phyloP scores from a whole-genome alignment of 225 moss, liverwort and hornwort genomes.

The Neckera pumila region DNA sequence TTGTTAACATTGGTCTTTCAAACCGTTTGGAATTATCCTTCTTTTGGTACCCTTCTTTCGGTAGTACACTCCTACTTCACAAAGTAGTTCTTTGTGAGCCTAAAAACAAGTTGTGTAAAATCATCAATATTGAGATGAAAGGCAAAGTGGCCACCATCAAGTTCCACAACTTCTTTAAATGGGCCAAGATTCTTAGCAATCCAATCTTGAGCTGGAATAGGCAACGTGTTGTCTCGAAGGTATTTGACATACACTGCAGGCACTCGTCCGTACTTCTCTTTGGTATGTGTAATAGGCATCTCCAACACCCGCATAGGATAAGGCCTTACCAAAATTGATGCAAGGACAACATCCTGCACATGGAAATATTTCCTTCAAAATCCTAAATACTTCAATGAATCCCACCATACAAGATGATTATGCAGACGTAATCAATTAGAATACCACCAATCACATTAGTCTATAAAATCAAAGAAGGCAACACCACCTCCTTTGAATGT shows the following conservation, averaged over 20 bases:
- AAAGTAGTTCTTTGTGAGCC: not conserved
- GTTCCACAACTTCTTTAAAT: not conserved
- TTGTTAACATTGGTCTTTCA: accelerated
- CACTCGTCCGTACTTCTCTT: not conserved
- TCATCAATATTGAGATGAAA: not conserved
- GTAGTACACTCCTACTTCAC: not conserved
- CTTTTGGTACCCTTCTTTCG: no score
- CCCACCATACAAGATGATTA: no score
- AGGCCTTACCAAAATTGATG: not conserved
- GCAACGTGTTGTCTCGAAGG: not conserved
- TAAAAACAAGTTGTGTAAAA: not conserved
- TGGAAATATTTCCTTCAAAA: not conserved
- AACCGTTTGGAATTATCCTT: accelerated
- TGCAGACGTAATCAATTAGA: not conserved
- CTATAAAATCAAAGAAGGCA: not conserved
- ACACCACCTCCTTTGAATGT: not conserved
- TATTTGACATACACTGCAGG: not conserved
- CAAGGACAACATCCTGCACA: not conserved
- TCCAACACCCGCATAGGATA: not conserved
- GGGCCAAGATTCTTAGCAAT: not conserved
- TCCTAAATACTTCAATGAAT: not conserved
- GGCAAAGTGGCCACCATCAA: not conserved
- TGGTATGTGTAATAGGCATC: not conserved
- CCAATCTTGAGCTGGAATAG: not conserved
- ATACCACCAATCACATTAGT: not conserved